Evolutionary conservation across 192 early-diverging fungal species (phyloP).

Genomic region (Podochytrium sp.): DNA sequence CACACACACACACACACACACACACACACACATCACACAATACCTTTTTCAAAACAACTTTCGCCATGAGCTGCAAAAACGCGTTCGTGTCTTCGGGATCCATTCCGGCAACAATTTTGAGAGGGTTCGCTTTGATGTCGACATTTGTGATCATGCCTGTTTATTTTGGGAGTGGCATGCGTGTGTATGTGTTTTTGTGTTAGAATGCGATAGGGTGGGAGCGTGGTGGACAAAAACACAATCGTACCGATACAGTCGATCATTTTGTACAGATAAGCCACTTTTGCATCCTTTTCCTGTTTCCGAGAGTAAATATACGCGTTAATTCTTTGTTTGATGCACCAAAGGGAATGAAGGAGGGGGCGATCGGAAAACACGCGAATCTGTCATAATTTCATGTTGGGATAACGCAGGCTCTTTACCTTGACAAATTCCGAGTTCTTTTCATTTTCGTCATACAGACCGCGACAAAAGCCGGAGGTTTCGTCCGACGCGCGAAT

Average conservation of each 20-base stretch:
- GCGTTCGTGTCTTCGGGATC: constrained; percentile 62
- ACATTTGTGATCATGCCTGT: constrained; percentile 50
- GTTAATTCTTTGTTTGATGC: background rate
- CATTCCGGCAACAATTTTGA: constrained; percentile 64
- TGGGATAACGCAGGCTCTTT: background rate
- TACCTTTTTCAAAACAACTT: constrained; percentile 57
- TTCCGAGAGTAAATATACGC: background rate
- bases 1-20: too few relatives aligned
- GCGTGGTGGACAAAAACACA: background rate
- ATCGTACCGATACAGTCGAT: constrained; percentile 50
- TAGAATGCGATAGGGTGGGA: background rate
- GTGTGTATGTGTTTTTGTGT: background rate
- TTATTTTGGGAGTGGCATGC: background rate
- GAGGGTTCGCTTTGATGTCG: constrained; percentile 51
- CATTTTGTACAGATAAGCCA: constrained; percentile 57
- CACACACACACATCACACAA: background rate
- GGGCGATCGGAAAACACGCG: too few relatives aligned
- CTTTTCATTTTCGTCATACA: constrained; percentile 54
- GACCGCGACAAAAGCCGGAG: constrained; percentile 44
- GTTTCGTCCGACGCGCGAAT: constrained; percentile 33
- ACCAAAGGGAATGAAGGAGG: too few relatives aligned
- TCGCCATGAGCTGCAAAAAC: constrained; percentile 56
- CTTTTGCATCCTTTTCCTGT: constrained; percentile 65
- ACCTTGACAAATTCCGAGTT: constrained; percentile 62
- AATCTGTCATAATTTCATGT: background rate